Evolutionary conservation across 2,329 filamentous ascomycete genomes (phyloP), one percentile per base, ranked within the genome.

Genomic region (Amylocarpus encephaloides): DNA sequence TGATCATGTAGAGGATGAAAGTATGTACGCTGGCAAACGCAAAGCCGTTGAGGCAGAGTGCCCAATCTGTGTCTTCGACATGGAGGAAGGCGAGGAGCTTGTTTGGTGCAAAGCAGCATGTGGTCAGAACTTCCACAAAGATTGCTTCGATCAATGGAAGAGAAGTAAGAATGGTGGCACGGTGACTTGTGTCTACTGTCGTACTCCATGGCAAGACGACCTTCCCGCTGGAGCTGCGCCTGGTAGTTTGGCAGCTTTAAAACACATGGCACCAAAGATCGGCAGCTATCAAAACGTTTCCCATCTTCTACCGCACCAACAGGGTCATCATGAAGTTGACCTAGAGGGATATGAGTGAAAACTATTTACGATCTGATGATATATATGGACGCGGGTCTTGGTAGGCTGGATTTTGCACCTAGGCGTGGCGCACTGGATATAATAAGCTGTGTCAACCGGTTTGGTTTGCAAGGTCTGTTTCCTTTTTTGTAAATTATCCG

Each of bases 131-230:
- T 72, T 80, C 2, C 77, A 80, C 56, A 66, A 66, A 33, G 63
- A 69, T 32, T 80, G 77, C 55, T 76, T 80, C 60, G 67, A 72
- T 55, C 77, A 71, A 62, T 80, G 77, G 77, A 73, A 72, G 0
- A 57, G 64, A 5, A 75, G 72, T 18, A 77, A 76, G 59, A 61
- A 61, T 59, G 55, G 56, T 47, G 48, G 49, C 13, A 5, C 67
- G 13, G 73, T 79, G 11, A 81, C 78, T 1, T 84, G 80, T 57
- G 80, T 80, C 0, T 77, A 79, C 59, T 84, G 80, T 53, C 75
- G 79, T n/a, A 75, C 74, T 10, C 59, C 62, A 1, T 84, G 81
- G 81, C 66, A 74, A 54, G 71, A 67, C 0, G 73, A 75, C 22
- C 43, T 30, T 39, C 30, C 33, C 13, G 16, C 29, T 11, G 16